phyloP scores from a whole-genome alignment of 1,284 basidiomycete species.

The Ustilago trichophora region DNA sequence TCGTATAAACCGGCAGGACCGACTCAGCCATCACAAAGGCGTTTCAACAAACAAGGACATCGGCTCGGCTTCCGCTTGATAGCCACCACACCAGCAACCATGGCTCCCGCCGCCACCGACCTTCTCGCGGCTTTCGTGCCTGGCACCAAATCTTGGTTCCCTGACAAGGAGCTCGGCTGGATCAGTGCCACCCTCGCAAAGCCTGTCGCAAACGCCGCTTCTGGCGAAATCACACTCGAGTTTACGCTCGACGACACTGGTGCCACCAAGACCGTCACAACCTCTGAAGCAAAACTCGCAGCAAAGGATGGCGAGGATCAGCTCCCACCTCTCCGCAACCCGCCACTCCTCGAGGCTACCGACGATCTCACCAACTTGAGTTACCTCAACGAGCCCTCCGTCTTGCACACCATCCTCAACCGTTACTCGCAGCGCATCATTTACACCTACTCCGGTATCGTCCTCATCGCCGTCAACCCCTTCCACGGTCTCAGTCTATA shows the following conservation, averaged over 20 bases:
- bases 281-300: constrained; percentile 50
- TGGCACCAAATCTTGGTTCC: constrained; percentile 73
- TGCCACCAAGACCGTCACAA: constrained; percentile 51
- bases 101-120: constrained; percentile 48
- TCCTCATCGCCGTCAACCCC: constrained; percentile 97
- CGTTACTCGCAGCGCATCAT: constrained; percentile 96
- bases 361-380: constrained; percentile 98
- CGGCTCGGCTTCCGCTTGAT: too few species aligned
- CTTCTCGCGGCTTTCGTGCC: constrained; percentile 63
- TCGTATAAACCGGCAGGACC: constrained; percentile 12
- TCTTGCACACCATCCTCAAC: constrained; percentile 94
- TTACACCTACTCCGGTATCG: constrained; percentile 97
- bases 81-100: constrained; percentile 5
- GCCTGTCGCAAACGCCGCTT: constrained; percentile 35
- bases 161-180: constrained; percentile 92
- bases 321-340: constrained; percentile 93
- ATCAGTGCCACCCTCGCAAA: constrained; percentile 83
- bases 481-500: constrained; percentile 80
- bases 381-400: constrained; percentile 95
- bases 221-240: constrained; percentile 52
- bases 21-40: too few species aligned
- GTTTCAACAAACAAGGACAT: too few species aligned
- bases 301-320: constrained; percentile 52
- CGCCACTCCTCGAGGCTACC: constrained; percentile 92
- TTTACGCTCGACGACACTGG: constrained; percentile 63